phyloP scores from a whole-genome alignment of 345 rosid species.

The Corchorus capsularis region DNA sequence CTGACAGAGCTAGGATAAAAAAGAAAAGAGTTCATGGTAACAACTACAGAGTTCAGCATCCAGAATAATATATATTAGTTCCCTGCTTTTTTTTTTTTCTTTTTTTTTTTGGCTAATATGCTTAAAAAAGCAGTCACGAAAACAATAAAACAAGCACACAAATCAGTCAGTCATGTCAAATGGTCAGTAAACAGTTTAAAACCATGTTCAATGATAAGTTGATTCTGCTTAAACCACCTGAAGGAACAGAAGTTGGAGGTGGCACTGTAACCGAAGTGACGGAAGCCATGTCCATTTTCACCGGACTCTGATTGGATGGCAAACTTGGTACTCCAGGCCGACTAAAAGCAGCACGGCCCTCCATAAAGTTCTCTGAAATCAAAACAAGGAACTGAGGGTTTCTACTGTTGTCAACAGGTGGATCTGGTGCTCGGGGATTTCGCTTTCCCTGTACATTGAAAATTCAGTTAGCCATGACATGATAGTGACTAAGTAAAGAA shows the following conservation, averaged over 20 bases:
- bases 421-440: conserved; percentile 64
- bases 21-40: not conserved
- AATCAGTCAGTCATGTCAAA: conserved; percentile 19
- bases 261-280: conserved; percentile 67
- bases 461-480: conserved; percentile 17
- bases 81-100: not conserved
- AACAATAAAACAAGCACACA: conserved; percentile 15
- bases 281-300: conserved; percentile 79
- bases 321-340: conserved; percentile 64
- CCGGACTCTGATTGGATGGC: conserved; percentile 69
- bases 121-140: not conserved
- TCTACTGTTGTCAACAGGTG: conserved; percentile 62
- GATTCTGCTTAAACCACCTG: conserved; percentile 51
- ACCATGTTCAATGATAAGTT: conserved; percentile 12
- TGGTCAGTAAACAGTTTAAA: conserved; percentile 1
- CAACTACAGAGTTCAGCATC: not conserved
- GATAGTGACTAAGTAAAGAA: conserved; percentile 2
- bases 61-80: not conserved
- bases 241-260: conserved; percentile 56
- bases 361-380: conserved; percentile 86
- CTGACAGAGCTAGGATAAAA: not conserved
- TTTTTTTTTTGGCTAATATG: not conserved
- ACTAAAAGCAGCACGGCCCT: conserved; percentile 88
- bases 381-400: conserved; percentile 81
- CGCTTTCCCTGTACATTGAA: conserved; percentile 71